A percentile compares a stretch with the other conserved stretches of the same genome.
These are phyloP conservation scores for Vitis hybrid DNA, from an alignment of 177 flowering plant species.

Conservation along the genomic window DNA sequence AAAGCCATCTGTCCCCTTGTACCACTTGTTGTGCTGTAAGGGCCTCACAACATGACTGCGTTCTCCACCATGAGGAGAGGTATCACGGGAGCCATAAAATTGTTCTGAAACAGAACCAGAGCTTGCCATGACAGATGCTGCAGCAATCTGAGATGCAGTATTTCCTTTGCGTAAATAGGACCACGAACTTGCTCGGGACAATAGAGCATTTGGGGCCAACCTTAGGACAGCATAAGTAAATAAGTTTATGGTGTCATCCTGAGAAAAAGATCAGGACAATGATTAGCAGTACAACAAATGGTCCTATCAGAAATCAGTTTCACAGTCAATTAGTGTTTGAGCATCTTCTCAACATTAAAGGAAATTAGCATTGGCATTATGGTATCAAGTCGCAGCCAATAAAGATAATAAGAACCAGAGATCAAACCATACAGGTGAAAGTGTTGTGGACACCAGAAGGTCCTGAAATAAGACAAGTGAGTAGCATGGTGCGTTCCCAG, in stretches of 20 bases:
- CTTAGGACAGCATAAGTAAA: constrained; percentile 81
- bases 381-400: too few species aligned
- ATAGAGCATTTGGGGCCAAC: constrained; percentile 71
- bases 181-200: constrained; percentile 74
- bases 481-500: constrained; percentile 62
- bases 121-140: constrained; percentile 35
- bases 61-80: constrained; percentile 40
- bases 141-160: constrained; percentile 37
- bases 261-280: constrained; percentile 23
- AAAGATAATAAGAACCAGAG: constrained; percentile 1
- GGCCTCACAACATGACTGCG: constrained; percentile 57
- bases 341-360: not conserved
- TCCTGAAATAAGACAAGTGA: constrained; percentile 89
- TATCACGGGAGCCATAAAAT: constrained; percentile 43
- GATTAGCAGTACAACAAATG: constrained; percentile 2
- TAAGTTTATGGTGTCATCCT: constrained; percentile 85
- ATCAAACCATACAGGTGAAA: constrained; percentile 77
- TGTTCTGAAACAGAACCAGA: constrained; percentile 43
- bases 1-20: constrained; percentile 90
- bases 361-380: not conserved
- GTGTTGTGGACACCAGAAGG: constrained; percentile 89
- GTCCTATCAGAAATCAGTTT: not conserved
- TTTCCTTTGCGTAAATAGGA: constrained; percentile 77
- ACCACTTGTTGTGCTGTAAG: constrained; percentile 75
- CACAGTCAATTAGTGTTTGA: not conserved